Percentiles rank a stretch among this genome's conserved stretches.
These are phyloP conservation scores for Russula olivacea DNA, from an alignment of 768 basidiomycete genomes.

Conservation along the genomic window DNA sequence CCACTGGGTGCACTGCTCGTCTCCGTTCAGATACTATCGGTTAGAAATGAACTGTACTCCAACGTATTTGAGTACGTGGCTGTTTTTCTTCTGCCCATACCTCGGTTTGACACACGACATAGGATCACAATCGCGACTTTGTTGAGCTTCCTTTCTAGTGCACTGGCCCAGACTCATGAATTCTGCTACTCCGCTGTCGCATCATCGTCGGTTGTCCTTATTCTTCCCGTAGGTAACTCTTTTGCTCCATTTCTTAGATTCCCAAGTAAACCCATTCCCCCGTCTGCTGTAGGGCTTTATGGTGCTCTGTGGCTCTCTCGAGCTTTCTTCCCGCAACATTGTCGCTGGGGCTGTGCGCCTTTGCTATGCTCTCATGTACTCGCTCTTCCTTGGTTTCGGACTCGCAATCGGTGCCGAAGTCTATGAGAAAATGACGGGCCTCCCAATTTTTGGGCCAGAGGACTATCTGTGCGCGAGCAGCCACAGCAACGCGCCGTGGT, in stretches of 20 bases:
- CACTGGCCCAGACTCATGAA: slow-evolving; percentile 55
- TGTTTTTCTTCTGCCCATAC: slow-evolving; percentile 2
- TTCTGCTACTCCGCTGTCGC: slow-evolving; percentile 82
- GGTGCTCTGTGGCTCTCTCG: slow-evolving; percentile 66
- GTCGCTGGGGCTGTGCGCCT: slow-evolving; percentile 80
- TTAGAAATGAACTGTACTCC: slow-evolving; percentile 70
- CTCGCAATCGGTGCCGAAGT: slow-evolving; percentile 72
- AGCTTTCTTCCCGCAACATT: slow-evolving; percentile 74
- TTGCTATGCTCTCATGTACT: slow-evolving; percentile 74
- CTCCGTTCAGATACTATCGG: slow-evolving; percentile 62
- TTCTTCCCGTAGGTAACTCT: slow-evolving; percentile 54
- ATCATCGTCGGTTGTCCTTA: slow-evolving; percentile 70
- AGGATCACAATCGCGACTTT: slow-evolving; percentile 77
- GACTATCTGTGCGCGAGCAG: slow-evolving; percentile 57
- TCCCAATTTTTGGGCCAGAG: slow-evolving; percentile 40
- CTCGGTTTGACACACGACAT: slow-evolving; percentile 1
- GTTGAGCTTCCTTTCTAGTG: slow-evolving; percentile 74
- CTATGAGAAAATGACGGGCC: slow-evolving; percentile 51
- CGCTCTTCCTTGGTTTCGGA: slow-evolving; percentile 75
- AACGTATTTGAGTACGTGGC: slow-evolving; percentile 66
- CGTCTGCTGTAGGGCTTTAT: slow-evolving; percentile 66
- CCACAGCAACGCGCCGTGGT: slow-evolving; percentile 67
- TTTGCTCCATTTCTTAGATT: not conserved
- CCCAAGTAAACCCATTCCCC: not conserved
- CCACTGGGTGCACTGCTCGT: slow-evolving; percentile 75